Evolutionary conservation across 129 eudicot species (phyloP).

Genomic region (Chrysanthemum makinoi): DNA sequence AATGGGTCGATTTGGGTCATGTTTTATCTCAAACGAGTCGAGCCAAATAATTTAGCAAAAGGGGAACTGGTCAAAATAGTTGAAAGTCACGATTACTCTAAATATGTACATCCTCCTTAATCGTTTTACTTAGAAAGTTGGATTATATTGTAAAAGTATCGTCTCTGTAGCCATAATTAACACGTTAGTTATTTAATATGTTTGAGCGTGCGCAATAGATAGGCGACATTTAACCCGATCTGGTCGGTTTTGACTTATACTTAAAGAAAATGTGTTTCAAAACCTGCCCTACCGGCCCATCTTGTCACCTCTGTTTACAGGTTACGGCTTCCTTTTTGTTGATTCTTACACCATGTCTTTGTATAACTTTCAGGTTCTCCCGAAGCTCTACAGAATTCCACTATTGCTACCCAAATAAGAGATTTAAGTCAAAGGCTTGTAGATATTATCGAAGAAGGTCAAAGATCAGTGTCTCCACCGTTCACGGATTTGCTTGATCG

Average conservation of each 20-base stretch:
- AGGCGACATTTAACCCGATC: too few species aligned
- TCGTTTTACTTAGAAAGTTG: background rate
- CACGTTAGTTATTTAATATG: too few species aligned
- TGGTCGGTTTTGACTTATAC: too few species aligned
- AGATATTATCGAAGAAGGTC: conserved; percentile 51
- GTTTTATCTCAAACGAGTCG: too few species aligned
- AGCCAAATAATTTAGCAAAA: background rate
- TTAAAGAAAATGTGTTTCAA: too few species aligned
- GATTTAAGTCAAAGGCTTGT: conserved; percentile 53
- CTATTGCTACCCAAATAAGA: conserved; percentile 50
- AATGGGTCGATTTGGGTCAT: too few species aligned
- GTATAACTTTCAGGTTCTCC: conserved; percentile 43
- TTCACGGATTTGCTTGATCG: conserved; percentile 45
- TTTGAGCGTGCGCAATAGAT: too few species aligned
- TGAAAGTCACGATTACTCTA: background rate
- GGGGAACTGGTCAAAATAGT: background rate
- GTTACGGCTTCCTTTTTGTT: too few species aligned
- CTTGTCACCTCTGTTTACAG: background rate
- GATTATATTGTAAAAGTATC: background rate
- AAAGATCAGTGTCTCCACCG: conserved; percentile 53
- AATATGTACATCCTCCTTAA: background rate
- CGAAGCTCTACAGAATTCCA: conserved; percentile 45
- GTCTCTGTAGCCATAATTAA: background rate
- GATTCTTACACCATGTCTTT: conserved; percentile 20
- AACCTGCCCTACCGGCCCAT: too few species aligned